A percentile compares a stretch with the other conserved stretches of the same genome.
phyloP scores from a whole-genome alignment of 495 filamentous ascomycete species.

The Penicillium cataractarum region DNA sequence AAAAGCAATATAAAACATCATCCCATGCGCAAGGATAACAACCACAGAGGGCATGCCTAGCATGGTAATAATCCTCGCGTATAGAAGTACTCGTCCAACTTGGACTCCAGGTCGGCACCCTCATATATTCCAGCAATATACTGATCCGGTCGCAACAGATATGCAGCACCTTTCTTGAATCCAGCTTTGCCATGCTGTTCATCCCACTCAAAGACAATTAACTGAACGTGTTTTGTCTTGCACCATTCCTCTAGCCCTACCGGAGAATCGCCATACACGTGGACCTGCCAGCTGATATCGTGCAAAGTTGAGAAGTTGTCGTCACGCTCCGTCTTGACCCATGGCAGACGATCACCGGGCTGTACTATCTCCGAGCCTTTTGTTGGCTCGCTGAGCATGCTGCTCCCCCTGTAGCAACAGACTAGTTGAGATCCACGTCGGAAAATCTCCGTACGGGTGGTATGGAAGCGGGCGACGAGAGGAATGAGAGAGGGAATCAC shows the following conservation, averaged over 20 bases:
- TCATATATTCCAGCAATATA: constrained; percentile 39
- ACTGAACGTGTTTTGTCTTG: constrained; percentile 19
- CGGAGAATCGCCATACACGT: constrained; percentile 33
- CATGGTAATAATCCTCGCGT: constrained; percentile 14
- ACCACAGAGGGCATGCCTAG: constrained; percentile 1
- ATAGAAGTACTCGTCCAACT: constrained; percentile 25
- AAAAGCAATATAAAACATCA: neutral
- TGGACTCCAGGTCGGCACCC: constrained; percentile 3
- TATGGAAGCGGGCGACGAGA: constrained; percentile 25
- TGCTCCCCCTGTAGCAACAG: constrained; percentile 34
- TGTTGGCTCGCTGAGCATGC: constrained; percentile 19
- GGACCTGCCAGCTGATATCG: constrained; percentile 39
- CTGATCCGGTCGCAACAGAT: constrained; percentile 40
- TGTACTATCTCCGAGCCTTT: constrained; percentile 25
- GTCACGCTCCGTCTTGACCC: constrained; percentile 29
- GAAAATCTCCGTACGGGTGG: constrained; percentile 26
- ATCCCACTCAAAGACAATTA: constrained; percentile 34
- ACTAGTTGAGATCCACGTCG: constrained; percentile 36
- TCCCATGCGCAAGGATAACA: neutral
- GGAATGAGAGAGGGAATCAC: constrained; percentile 36
- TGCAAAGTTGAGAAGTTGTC: constrained; percentile 39
- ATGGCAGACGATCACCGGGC: constrained; percentile 41
- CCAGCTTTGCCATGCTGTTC: constrained; percentile 28
- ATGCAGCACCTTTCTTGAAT: constrained; percentile 30
- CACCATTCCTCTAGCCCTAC: constrained; percentile 35